phyloP scores from a whole-genome alignment of 305 asterid species.

The Caryopteris hybrid region DNA sequence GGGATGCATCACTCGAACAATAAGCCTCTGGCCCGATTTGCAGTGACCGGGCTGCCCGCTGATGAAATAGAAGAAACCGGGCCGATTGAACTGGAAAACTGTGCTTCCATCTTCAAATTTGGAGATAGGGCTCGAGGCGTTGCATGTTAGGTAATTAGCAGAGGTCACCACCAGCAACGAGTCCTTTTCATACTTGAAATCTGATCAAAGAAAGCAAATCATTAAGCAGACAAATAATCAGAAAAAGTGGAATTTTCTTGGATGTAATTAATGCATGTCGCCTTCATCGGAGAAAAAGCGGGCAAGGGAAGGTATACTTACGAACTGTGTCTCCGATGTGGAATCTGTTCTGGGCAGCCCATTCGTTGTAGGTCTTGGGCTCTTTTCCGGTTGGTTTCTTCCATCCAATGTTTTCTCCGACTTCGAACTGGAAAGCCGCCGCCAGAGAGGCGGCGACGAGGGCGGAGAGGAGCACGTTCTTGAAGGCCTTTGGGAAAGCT shows the following conservation, averaged over 20 bases:
- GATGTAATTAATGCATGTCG: too few species aligned
- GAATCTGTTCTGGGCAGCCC: conserved; percentile 80
- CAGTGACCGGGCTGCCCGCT: conserved; percentile 65
- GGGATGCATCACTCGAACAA: conserved; percentile 65
- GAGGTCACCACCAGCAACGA: conserved; percentile 57
- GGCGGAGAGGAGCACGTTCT: conserved; percentile 15
- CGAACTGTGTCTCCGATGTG: conserved; percentile 62
- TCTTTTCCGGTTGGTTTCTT: conserved; percentile 49
- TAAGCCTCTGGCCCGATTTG: conserved; percentile 52
- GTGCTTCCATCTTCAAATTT: conserved; percentile 51
- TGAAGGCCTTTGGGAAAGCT: conserved; percentile 5
- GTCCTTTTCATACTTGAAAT: conserved; percentile 59
- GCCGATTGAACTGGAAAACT: conserved; percentile 33
- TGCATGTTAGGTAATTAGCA: conserved; percentile 50
- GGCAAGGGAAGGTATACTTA: conserved; percentile 22
- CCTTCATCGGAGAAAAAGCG: too few species aligned
- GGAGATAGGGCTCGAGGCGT: conserved; percentile 46
- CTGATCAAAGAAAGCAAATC: conserved; percentile 19
- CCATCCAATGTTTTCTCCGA: conserved; percentile 64
- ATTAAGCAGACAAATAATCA: too few species aligned
- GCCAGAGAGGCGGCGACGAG: conserved; percentile 22
- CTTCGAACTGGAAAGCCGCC: conserved; percentile 40
- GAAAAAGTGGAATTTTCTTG: too few species aligned
- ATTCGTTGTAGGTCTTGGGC: conserved; percentile 56
- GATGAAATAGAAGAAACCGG: conserved; percentile 68